Percentiles rank a stretch among this genome's conserved stretches.
Conservation (phyloP, 805 yeast genomes). For the Lachancea cidri region DNA sequence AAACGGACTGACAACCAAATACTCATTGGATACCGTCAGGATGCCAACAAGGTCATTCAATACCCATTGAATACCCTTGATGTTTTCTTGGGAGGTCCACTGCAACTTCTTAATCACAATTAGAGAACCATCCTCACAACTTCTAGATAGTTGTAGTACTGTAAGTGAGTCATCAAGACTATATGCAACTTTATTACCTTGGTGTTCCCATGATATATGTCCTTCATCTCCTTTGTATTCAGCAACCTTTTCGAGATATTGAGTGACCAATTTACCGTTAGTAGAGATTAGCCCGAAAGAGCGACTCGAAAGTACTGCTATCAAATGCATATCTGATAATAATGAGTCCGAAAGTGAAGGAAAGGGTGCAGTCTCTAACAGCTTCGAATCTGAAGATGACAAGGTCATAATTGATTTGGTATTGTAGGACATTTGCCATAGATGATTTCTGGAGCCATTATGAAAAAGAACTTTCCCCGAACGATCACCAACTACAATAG, state of each 20-base stretch:
- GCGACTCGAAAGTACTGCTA: slow-evolving; percentile 23
- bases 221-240: neutral
- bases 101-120: neutral
- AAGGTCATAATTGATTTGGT: slow-evolving; percentile 15
- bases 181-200: slow-evolving; percentile 16
- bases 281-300: slow-evolving; percentile 18
- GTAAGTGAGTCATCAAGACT: slow-evolving; percentile 13
- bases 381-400: slow-evolving; percentile 7
- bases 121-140: neutral
- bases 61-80: slow-evolving; percentile 21
- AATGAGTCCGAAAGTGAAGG: slow-evolving; percentile 7
- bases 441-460: slow-evolving; percentile 47
- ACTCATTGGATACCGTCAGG: slow-evolving; percentile 26
- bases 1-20: slow-evolving; percentile 16
- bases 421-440: slow-evolving; percentile 23
- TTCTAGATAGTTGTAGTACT: slow-evolving; percentile 5
- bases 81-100: slow-evolving; percentile 4
- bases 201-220: slow-evolving; percentile 18
- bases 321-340: slow-evolving; percentile 11
- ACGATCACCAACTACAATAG: slow-evolving; percentile 50
- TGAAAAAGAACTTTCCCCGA: slow-evolving; percentile 60
- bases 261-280: slow-evolving; percentile 9
- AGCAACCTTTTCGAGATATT: slow-evolving; percentile 9
- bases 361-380: slow-evolving; percentile 11
- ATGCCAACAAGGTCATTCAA: slow-evolving; percentile 16